Conservation (phyloP, 805 yeast genomes). For the Candida ulmi region DNA sequence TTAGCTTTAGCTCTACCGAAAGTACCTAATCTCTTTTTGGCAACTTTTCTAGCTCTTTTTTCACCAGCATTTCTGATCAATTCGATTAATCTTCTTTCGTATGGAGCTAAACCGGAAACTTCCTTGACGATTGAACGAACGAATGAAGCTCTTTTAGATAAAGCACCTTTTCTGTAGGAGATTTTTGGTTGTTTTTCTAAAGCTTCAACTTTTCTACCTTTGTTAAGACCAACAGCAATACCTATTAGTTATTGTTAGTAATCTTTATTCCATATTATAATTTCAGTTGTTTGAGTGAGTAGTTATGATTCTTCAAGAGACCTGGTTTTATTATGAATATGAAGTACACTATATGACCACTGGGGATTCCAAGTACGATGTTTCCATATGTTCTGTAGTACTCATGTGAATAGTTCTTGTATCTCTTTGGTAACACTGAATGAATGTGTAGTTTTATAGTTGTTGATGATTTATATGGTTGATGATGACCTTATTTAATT, state of each 20-base stretch:
- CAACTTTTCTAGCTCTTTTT: conserved; percentile 99
- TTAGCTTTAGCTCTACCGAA: conserved; percentile 99
- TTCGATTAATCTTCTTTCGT: conserved; percentile 99
- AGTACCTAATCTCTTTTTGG: conserved; percentile 99
- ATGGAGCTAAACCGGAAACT: conserved; percentile 98
- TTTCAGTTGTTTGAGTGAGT: too few relatives aligned
- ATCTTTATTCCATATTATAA: too few relatives aligned
- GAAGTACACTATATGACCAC: too few relatives aligned
- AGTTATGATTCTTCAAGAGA: too few relatives aligned
- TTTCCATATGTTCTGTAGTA: too few relatives aligned
- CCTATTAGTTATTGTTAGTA: conserved; percentile 36
- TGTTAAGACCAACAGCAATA: conserved; percentile 98
- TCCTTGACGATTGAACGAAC: conserved; percentile 95
- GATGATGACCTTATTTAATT: too few relatives aligned
- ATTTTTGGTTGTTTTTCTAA: conserved; percentile 82
- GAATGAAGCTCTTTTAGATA: conserved; percentile 91
- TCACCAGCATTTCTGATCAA: conserved; percentile 99
- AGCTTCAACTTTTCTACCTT: conserved; percentile 94
- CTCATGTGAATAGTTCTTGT: too few relatives aligned
- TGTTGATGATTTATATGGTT: too few relatives aligned
- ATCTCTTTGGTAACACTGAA: too few relatives aligned
- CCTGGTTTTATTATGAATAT: background rate
- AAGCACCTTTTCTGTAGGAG: conserved; percentile 95
- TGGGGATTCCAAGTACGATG: too few relatives aligned
- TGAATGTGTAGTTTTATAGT: too few relatives aligned